These are phyloP conservation scores for Artemisia princeps DNA, from an alignment of 140 eudicot genomes.

Conservation along the genomic window DNA sequence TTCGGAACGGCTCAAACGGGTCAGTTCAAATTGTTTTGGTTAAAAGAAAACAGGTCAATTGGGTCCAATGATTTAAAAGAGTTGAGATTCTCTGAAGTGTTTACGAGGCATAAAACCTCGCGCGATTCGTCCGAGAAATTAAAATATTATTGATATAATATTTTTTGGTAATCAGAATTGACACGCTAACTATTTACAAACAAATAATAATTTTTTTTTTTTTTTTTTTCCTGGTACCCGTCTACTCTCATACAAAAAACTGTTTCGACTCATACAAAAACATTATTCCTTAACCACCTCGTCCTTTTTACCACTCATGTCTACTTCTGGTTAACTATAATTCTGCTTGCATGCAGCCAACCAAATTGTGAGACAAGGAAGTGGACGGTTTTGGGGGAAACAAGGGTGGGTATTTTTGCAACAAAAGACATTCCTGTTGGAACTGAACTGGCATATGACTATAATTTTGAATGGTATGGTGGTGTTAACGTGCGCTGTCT, in stretches of 20 bases:
- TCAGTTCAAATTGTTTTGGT: not conserved
- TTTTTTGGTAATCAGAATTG: not conserved
- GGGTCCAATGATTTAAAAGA: not conserved
- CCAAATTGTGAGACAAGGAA: slow-evolving; percentile 98
- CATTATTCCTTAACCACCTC: too few species aligned
- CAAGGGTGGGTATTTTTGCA: slow-evolving; percentile 90
- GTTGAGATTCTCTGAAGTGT: not conserved
- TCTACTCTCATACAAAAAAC: not conserved
- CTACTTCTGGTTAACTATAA: slow-evolving; percentile 2
- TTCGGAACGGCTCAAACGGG: not conserved
- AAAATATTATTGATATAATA: not conserved
- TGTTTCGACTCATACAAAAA: not conserved
- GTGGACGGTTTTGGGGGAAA: slow-evolving; percentile 94
- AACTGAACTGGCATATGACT: slow-evolving; percentile 84
- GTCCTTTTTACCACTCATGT: not conserved
- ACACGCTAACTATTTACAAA: not conserved
- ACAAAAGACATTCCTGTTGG: slow-evolving; percentile 62
- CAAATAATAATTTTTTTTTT: not conserved
- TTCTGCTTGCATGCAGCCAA: slow-evolving; percentile 44
- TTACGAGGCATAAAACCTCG: not conserved
- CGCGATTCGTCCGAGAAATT: not conserved
- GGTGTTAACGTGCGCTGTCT: slow-evolving; percentile 89
- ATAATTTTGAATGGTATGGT: slow-evolving; percentile 97
- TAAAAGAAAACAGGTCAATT: slow-evolving; percentile 2
- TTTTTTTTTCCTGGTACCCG: not conserved